A percentile compares a stretch with the other conserved stretches of the same genome.
phyloP scores from a whole-genome alignment of 2,329 filamentous ascomycete genomes.

The Botrytis pseudocinerea region DNA sequence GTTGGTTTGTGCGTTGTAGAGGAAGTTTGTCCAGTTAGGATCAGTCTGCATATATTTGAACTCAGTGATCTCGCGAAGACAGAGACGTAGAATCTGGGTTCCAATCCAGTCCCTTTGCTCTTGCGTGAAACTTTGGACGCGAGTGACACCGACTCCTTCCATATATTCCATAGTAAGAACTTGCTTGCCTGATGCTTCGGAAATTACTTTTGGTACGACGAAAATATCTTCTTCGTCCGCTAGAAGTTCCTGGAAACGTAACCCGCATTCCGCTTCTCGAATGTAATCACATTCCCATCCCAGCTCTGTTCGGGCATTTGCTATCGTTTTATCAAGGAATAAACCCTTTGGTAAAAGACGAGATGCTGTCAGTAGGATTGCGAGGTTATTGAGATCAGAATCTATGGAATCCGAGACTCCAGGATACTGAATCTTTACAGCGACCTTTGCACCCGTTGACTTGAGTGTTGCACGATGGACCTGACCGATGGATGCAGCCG shows the following conservation, averaged over 20 bases:
- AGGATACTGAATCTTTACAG: constrained; percentile 96
- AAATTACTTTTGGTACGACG: constrained; percentile 73
- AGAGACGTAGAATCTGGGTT: constrained; percentile 87
- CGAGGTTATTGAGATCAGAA: constrained; percentile 92
- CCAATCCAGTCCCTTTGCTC: constrained; percentile 93
- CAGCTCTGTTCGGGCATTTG: constrained; percentile 87
- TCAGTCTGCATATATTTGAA: constrained; percentile 99
- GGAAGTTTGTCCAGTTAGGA: constrained; percentile 99
- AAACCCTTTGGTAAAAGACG: constrained; percentile 86
- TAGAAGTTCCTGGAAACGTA: constrained; percentile 76
- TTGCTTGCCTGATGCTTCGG: constrained; percentile 78
- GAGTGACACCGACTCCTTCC: constrained; percentile 82
- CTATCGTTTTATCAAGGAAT: constrained; percentile 95
- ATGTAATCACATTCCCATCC: constrained; percentile 97
- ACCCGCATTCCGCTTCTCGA: constrained; percentile 80
- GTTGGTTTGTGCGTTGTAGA: constrained; percentile 73
- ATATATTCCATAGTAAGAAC: constrained; percentile 94
- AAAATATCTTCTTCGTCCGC: constrained; percentile 73
- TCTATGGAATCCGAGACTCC: constrained; percentile 95
- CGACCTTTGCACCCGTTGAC: constrained; percentile 73
- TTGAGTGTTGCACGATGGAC: constrained; percentile 84
- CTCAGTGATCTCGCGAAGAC: constrained; percentile 87
- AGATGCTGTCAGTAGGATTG: constrained; percentile 85
- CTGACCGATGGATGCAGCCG: constrained; percentile 94
- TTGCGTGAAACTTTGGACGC: constrained; percentile 73